Base-by-base conservation (phyloP, 2,329 filamentous ascomycete genomes). In the Phaeosphaeria sp. region DNA sequence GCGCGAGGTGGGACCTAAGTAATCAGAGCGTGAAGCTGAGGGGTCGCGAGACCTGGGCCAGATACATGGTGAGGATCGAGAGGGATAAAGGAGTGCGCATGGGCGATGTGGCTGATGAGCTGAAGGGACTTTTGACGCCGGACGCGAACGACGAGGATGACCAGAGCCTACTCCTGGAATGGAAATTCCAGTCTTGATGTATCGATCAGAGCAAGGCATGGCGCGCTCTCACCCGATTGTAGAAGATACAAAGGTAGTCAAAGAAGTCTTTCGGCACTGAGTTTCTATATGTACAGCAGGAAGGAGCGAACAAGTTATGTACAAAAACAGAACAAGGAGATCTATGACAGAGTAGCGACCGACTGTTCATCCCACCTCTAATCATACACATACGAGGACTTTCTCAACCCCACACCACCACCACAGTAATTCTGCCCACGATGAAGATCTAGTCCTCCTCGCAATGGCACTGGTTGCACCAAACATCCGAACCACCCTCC, bases 71-170 rank as follows among this genome's bases (percentile, higher is more conserved):
- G 3, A 56, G 46, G 5, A 33, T 65, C 2, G 55, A 65, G 52
- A 51, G 63, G 13, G 40, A 62, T 25, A 40, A 21, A 4, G 63
- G 60, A 0, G 59, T 65, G 8, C 54, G 51, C 5, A 49, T 65
- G 51, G 33, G 48, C 2, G 64, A 65, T 45, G 53, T 64, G 9
- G 15, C 58, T 13, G 53, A 61, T 7, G 63, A 65, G 20, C 17
- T 67, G 52, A 53, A 42, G 21, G 56, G 57, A 15, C 17, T 55
- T 13, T 43, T 60, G 24, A n/a, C 44, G 9, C 11, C 48, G 33
- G 45, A 42, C 8, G 25, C 25, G 25, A 45, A n/a, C 11, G 43
- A 27, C 3, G 15, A 30, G n/a, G 36, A 36, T 40, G 56, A 56
- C 20, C 30, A 36, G 15, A 36, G 30, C 30, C 50, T 67, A 6